Conservation (phyloP, 2,329 filamentous ascomycete species). For the Paracamarosporium sp. region DNA sequence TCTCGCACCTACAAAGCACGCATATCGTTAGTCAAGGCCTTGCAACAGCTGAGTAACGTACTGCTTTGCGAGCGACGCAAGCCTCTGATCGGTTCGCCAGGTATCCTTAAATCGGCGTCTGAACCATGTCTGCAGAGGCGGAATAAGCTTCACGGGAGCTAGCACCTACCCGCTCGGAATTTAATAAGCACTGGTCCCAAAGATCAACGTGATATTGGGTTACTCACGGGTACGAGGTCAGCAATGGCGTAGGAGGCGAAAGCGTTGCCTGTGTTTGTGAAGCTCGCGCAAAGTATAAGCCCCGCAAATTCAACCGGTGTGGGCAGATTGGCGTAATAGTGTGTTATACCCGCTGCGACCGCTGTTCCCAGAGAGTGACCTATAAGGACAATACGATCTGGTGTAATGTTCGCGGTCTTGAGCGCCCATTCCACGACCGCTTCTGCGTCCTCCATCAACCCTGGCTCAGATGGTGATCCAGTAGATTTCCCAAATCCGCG, state of each 20-base stretch:
- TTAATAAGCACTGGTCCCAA: neutral
- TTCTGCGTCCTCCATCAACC: slow-evolving; percentile 79
- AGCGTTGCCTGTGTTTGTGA: slow-evolving; percentile 76
- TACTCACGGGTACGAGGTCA: slow-evolving; percentile 68
- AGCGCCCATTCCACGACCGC: slow-evolving; percentile 78
- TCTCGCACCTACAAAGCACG: slow-evolving; percentile 17
- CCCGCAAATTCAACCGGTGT: slow-evolving; percentile 79
- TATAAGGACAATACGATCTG: slow-evolving; percentile 77
- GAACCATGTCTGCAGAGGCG: slow-evolving; percentile 69
- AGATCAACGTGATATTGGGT: neutral
- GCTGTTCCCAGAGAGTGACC: slow-evolving; percentile 92
- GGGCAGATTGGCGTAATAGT: slow-evolving; percentile 66
- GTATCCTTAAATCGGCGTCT: slow-evolving; percentile 73
- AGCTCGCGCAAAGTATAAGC: slow-evolving; percentile 79
- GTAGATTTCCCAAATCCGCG: slow-evolving; percentile 86
- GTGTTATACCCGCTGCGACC: slow-evolving; percentile 75
- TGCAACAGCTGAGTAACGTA: slow-evolving; percentile 1
- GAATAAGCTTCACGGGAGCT: slow-evolving; percentile 72
- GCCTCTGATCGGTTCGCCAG: slow-evolving; percentile 75
- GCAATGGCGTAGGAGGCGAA: slow-evolving; percentile 79
- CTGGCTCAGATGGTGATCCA: slow-evolving; percentile 78
- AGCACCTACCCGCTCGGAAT: slow-evolving; percentile 56
- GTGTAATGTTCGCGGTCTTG: slow-evolving; percentile 68
- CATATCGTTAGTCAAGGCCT: slow-evolving; percentile 1
- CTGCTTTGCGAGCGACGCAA: slow-evolving; percentile 62